Conservation (phyloP, 176 grass and related monocot genomes). For the Saccharum officinarum region DNA sequence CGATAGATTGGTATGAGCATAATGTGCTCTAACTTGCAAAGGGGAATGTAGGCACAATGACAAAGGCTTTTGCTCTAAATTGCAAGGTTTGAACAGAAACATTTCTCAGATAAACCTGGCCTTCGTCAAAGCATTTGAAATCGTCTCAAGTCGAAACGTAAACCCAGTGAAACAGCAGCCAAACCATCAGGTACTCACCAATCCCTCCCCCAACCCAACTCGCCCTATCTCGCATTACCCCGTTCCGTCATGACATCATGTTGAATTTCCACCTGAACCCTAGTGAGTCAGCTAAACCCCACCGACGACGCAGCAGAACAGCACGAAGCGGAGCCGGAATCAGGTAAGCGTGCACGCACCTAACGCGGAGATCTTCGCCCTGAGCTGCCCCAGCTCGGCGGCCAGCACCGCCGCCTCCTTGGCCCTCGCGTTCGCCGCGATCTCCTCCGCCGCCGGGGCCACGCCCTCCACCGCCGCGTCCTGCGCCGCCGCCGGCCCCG, state of each 20-base stretch:
- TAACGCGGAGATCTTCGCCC: slow-evolving; percentile 45
- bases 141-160: not conserved
- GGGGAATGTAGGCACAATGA: not conserved
- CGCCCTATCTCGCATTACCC: not conserved
- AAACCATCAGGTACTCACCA: not conserved
- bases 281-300: slow-evolving; percentile 34
- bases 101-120: not conserved
- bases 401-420: slow-evolving; percentile 45
- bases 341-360: slow-evolving; percentile 28
- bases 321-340: not conserved
- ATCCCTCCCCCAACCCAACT: not conserved
- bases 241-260: not conserved
- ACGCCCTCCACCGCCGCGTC: slow-evolving; percentile 34
- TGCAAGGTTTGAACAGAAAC: not conserved
- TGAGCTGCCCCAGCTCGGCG: slow-evolving; percentile 44
- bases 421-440: slow-evolving; percentile 31
- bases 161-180: not conserved
- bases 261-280: slow-evolving; percentile 28
- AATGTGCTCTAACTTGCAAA: not conserved
- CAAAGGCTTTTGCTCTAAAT: not conserved
- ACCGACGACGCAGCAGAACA: not conserved
- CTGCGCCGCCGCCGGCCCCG: slow-evolving; percentile 35
- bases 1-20: not conserved
- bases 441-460: slow-evolving; percentile 17
- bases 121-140: not conserved